phyloP scores from a whole-genome alignment of 2,329 filamentous ascomycete genomes.

The Trichoderma arundinaceum region DNA sequence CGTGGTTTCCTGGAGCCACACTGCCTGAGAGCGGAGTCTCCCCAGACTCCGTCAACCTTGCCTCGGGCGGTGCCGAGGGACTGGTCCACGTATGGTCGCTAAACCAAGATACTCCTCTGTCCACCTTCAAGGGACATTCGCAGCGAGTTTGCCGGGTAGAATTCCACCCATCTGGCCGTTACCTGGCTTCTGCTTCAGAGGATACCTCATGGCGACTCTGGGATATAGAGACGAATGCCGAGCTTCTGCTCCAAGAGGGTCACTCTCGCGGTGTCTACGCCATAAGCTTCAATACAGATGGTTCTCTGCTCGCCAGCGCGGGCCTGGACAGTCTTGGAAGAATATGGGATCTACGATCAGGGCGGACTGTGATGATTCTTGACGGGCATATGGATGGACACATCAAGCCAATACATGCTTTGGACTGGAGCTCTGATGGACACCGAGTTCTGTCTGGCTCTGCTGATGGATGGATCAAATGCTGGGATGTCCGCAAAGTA shows the following conservation, averaged over 20 bases:
- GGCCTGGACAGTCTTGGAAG: conserved; percentile 93
- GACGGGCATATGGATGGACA: conserved; percentile 81
- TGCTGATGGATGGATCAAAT: conserved; percentile 94
- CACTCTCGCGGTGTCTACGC: conserved; percentile 93
- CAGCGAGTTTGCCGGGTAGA: conserved; percentile 90
- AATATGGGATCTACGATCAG: conserved; percentile 93
- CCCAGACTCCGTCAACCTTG: conserved; percentile 77
- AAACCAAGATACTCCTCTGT: conserved; percentile 80
- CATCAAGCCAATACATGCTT: conserved; percentile 88
- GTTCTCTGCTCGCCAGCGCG: conserved; percentile 87
- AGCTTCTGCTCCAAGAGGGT: conserved; percentile 88
- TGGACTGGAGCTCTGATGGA: conserved; percentile 92
- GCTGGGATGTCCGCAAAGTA: conserved; percentile 95
- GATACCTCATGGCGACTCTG: conserved; percentile 97
- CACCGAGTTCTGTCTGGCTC: conserved; percentile 92
- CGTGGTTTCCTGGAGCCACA: conserved; percentile 87
- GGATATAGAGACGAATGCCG: conserved; percentile 85
- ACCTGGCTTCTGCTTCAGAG: conserved; percentile 90
- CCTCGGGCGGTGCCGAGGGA: conserved; percentile 87
- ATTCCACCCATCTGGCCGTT: conserved; percentile 90
- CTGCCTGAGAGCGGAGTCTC: conserved; percentile 73
- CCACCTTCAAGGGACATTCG: conserved; percentile 81
- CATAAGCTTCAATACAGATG: conserved; percentile 87
- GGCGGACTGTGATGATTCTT: conserved; percentile 92
- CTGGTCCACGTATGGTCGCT: conserved; percentile 90